Percentiles rank a stretch among this genome's conserved stretches.
phyloP scores from a whole-genome alignment of 2,329 filamentous ascomycete species.

The Emericellopsis cladophorae region DNA sequence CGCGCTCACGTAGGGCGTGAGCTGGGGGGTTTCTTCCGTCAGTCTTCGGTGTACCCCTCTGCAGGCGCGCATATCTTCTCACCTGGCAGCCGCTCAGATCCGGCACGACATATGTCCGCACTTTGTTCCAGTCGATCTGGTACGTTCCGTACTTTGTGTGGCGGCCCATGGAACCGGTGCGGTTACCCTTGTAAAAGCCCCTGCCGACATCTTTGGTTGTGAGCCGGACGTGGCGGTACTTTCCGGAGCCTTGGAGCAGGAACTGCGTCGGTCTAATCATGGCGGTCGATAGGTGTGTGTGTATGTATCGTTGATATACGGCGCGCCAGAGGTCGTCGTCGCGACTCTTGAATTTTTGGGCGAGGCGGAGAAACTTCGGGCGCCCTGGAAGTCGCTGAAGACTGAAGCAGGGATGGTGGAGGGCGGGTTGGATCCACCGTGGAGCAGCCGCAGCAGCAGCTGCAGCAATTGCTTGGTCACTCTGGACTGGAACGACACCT shows the following conservation, averaged over 20 bases:
- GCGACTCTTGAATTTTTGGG: not conserved
- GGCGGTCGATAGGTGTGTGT: conserved; percentile 3
- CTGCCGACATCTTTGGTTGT: conserved; percentile 89
- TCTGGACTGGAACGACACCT: not conserved
- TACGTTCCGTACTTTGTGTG: conserved; percentile 81
- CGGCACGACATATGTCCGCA: conserved; percentile 82
- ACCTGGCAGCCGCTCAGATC: conserved; percentile 62
- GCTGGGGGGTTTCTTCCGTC: conserved; percentile 30
- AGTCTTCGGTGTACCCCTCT: conserved; percentile 3
- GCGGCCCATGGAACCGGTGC: conserved; percentile 74
- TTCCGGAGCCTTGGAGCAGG: conserved; percentile 43
- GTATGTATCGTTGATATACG: not conserved
- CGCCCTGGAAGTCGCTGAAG: no score
- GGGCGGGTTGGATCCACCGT: not conserved
- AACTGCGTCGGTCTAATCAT: conserved; percentile 55
- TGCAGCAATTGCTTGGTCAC: no score
- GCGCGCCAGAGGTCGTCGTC: not conserved
- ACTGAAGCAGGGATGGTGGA: conserved; percentile 1
- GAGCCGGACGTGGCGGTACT: conserved; percentile 63
- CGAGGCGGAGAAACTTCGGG: conserved; percentile 1
- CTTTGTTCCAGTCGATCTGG: conserved; percentile 71
- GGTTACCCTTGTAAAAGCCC: conserved; percentile 95
- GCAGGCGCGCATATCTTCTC: conserved; percentile 4
- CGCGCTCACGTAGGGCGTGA: conserved; percentile 66
- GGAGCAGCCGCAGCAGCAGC: not conserved